Percentiles rank a stretch among this genome's conserved stretches.
These are phyloP conservation scores for Solanum tacnaense DNA, from an alignment of 257 asterid species.

Conservation along the genomic window DNA sequence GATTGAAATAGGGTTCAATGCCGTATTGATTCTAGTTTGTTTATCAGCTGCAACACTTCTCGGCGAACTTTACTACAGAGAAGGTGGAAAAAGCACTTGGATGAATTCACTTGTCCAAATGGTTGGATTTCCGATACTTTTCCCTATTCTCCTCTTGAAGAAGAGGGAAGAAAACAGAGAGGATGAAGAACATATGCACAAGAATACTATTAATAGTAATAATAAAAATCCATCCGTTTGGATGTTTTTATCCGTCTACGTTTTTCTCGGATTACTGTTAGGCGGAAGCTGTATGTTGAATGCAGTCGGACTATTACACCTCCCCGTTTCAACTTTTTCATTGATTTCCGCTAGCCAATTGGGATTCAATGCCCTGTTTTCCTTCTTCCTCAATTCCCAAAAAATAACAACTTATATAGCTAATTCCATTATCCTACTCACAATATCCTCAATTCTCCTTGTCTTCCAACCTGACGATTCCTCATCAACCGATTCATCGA, in stretches of 20 bases:
- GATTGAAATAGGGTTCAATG: constrained; percentile 12
- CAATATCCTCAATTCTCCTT: constrained; percentile 21
- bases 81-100: constrained; percentile 29
- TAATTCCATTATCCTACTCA: constrained; percentile 30
- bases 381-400: constrained; percentile 28
- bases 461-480: constrained; percentile 10
- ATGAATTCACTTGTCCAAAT: constrained; percentile 22
- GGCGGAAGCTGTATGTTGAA: constrained; percentile 7
- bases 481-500: neutral
- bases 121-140: constrained; percentile 25
- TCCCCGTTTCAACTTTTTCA: constrained; percentile 32
- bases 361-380: constrained; percentile 38
- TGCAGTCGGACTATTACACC: constrained; percentile 24
- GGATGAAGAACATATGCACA: too few relatives aligned
- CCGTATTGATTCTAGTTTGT: constrained; percentile 19
- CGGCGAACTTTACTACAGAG: constrained; percentile 25
- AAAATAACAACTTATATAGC: constrained; percentile 18
- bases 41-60: constrained; percentile 25
- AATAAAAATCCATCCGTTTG: neutral
- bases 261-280: neutral
- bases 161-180: neutral
- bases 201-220: too few relatives aligned
- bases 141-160: constrained; percentile 10
- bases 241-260: neutral
- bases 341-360: constrained; percentile 29